Evolutionary conservation across 2,329 filamentous ascomycete genomes (phyloP).

Genomic region (Penicillium sp.): DNA sequence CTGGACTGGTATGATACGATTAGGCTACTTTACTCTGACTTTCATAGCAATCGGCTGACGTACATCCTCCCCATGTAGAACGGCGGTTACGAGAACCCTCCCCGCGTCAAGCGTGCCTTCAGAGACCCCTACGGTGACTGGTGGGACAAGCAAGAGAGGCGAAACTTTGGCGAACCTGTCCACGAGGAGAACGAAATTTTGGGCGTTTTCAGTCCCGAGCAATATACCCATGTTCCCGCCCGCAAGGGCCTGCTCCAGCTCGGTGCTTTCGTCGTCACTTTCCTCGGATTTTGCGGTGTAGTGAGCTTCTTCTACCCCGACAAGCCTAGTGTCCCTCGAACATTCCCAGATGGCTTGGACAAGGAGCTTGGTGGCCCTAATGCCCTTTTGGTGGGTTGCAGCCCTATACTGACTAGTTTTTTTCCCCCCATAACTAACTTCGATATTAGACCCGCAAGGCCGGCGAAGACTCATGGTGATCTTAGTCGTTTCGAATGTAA

Average conservation of each 20-base stretch:
- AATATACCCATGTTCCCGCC: conserved; percentile 83
- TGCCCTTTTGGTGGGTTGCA: conserved; percentile 65
- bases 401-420: neutral
- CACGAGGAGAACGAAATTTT: conserved; percentile 96
- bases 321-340: conserved; percentile 68
- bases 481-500: conserved; percentile 37
- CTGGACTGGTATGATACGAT: conserved; percentile 46
- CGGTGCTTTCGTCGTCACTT: conserved; percentile 67
- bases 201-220: conserved; percentile 84
- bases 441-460: conserved; percentile 43
- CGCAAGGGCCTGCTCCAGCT: conserved; percentile 72
- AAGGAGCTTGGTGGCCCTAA: conserved; percentile 74
- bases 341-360: conserved; percentile 72
- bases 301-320: conserved; percentile 76
- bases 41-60: conserved; percentile 20
- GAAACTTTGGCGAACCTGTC: conserved; percentile 94
- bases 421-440: conserved; percentile 19
- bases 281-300: conserved; percentile 68
- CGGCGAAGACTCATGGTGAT: conserved; percentile 45
- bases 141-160: conserved; percentile 97
- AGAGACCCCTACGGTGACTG: conserved; percentile 91
- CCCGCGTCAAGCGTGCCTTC: conserved; percentile 80
- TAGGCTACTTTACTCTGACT: neutral
- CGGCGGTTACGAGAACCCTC: conserved; percentile 54
- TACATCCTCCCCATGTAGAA: conserved; percentile 42